A percentile compares a stretch with the other conserved stretches of the same genome.
phyloP scores from a whole-genome alignment of 768 basidiomycete species.

The Psilocybe cyanescens region DNA sequence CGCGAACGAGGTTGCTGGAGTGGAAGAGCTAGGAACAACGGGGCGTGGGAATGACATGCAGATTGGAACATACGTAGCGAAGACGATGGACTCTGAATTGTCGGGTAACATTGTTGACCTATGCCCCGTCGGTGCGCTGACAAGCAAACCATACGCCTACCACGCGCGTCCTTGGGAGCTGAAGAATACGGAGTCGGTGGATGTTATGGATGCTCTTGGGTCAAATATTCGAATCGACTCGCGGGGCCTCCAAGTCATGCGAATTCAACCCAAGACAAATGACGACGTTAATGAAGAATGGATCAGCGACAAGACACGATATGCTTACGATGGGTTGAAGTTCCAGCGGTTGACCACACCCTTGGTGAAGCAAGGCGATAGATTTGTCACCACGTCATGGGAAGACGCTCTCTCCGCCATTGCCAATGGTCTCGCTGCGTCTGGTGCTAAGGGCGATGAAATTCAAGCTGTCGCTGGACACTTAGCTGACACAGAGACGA shows the following conservation, averaged over 20 bases:
- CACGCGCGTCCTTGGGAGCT: slow-evolving; percentile 98
- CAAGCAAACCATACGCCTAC: slow-evolving; percentile 98
- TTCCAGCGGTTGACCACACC: slow-evolving; percentile 96
- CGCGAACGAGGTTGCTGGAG: slow-evolving; percentile 98
- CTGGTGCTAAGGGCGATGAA: slow-evolving; percentile 88
- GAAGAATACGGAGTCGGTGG: slow-evolving; percentile 96
- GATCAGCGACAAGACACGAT: slow-evolving; percentile 99
- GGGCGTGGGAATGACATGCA: slow-evolving; percentile 98
- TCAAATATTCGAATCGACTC: slow-evolving; percentile 97
- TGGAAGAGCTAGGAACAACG: slow-evolving; percentile 95
- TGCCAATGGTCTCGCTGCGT: slow-evolving; percentile 73
- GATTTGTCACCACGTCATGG: slow-evolving; percentile 91
- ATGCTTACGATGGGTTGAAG: slow-evolving; percentile 92
- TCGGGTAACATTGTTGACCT: slow-evolving; percentile 97
- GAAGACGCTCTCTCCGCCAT: slow-evolving; percentile 84
- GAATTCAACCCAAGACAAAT: slow-evolving; percentile 93
- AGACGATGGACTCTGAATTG: slow-evolving; percentile 96
- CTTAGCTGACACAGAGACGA: slow-evolving; percentile 91
- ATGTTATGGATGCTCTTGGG: slow-evolving; percentile 94
- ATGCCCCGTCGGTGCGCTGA: slow-evolving; percentile 97
- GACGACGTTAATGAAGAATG: slow-evolving; percentile 99
- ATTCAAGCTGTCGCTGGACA: slow-evolving; percentile 95
- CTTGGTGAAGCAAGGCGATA: slow-evolving; percentile 87
- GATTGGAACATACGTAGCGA: slow-evolving; percentile 98
- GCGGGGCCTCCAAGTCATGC: slow-evolving; percentile 95